Evolutionary conservation across 1,284 basidiomycete species (phyloP).

Genomic region (Golubevia pallescens): DNA sequence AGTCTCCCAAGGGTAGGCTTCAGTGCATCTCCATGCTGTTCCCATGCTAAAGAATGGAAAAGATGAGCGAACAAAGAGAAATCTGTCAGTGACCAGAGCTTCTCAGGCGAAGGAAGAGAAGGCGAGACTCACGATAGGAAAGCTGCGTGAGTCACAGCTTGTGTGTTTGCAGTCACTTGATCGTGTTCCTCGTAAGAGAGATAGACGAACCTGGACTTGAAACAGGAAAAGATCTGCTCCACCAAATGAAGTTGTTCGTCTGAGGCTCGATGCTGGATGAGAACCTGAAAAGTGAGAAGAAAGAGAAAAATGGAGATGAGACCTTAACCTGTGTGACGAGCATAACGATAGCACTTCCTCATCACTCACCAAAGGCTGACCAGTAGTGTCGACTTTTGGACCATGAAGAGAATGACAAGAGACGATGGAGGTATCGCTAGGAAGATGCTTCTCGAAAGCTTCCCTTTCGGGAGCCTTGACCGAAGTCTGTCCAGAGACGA

Average conservation of each 20-base stretch:
- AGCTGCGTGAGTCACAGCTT: conserved; percentile 96
- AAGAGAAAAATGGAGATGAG: no score
- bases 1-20: conserved; percentile 92
- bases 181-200: conserved; percentile 96
- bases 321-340: no score
- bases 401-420: conserved; percentile 95
- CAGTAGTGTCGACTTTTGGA: conserved; percentile 85
- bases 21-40: conserved; percentile 84
- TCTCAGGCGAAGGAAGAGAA: no score
- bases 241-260: conserved; percentile 78
- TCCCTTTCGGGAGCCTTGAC: conserved; percentile 91
- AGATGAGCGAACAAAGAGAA: no score
- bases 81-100: no score
- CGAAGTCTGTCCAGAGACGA: conserved; percentile 93
- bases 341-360: no score
- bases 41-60: conserved; percentile 77
- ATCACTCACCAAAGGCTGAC: conserved; percentile 81
- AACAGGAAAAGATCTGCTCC: conserved; percentile 81
- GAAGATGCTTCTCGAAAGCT: conserved; percentile 89
- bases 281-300: conserved; percentile 69
- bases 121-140: conserved; percentile 85
- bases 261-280: conserved; percentile 85
- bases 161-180: conserved; percentile 93
- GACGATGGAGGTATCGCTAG: conserved; percentile 83
- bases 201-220: conserved; percentile 84